A percentile compares a stretch with the other conserved stretches of the same genome.
These are phyloP conservation scores for Fusarium goolgardi DNA, from an alignment of 2,329 filamentous ascomycete genomes.

Conservation along the genomic window DNA sequence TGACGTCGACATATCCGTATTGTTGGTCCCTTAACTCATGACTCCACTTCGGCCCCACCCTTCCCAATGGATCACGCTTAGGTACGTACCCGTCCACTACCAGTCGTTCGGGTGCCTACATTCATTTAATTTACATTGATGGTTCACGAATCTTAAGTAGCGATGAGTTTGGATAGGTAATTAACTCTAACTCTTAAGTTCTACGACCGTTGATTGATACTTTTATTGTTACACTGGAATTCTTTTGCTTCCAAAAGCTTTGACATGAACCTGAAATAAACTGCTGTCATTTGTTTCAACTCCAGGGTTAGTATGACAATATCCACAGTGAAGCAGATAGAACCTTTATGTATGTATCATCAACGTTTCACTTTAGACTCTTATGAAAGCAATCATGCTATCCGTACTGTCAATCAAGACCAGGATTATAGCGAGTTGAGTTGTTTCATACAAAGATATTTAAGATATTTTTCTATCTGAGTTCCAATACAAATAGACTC, in stretches of 20 bases:
- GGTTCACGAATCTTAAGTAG: not conserved
- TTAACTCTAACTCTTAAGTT: not conserved
- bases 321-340: not conserved
- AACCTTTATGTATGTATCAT: conserved; percentile 4
- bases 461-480: not conserved
- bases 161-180: not conserved
- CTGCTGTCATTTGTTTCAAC: not conserved
- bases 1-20: conserved; percentile 36
- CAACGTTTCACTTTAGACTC: conserved; percentile 8
- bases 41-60: conserved; percentile 29
- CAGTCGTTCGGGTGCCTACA: not conserved
- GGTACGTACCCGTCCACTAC: conserved; percentile 21
- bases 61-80: conserved; percentile 18
- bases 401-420: not conserved
- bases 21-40: conserved; percentile 38
- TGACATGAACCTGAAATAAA: not conserved
- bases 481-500: not conserved
- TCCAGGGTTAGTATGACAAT: not conserved
- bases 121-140: not conserved
- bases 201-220: not conserved
- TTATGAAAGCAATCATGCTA: not conserved
- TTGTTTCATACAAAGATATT: conserved; percentile 17
- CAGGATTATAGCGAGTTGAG: conserved; percentile 1
- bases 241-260: not conserved
- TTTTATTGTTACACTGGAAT: not conserved